Evolutionary conservation across 495 filamentous ascomycete genomes (phyloP), one percentile per base, ranked within the genome.

Genomic region (Sordaria brevicollis): DNA sequence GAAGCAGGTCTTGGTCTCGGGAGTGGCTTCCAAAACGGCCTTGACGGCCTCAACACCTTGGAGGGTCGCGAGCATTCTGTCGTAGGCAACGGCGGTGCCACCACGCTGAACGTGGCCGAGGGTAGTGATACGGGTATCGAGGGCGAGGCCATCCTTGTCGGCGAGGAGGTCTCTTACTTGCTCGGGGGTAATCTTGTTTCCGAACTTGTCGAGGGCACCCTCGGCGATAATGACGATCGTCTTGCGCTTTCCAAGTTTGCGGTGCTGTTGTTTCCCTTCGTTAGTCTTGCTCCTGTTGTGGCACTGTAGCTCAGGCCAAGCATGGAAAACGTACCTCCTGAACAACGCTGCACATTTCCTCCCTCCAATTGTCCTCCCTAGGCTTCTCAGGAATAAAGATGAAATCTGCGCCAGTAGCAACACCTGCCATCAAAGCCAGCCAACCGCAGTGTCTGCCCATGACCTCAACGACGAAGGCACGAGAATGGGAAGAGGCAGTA

Each of bases 381-480:
- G 96, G 96, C 81, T 93, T 96, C 82, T 99, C 96, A 0, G 96
- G 96, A 65, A 98, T 91, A 79, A 99, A 97, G 62, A 98, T 86
- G 81, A 96, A 99, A 80, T 99, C 96, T 5, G 96, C 94, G 34
- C 95, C 96, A 3, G 93, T 96, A 70, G 92, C 93, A 67, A 98
- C 93, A 70, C 93, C 95, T 13, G 96, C 91, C 93, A 97, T 97
- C 62, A 99, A 83, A 54, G 95, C 96, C 66, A 99, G 83, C 96
- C 96, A 99, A 43, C 96, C 96, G 76, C 96, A 99, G 81, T 98
- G 94, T 69, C 96, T 88, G n/a, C 96, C 96, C 96, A 99, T 99
- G 65, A 98, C 96, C 79, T 98, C 96, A 74, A 99, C 90, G 35
- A 99, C 94, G 79, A 99, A 99, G 41, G 96, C 96, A 73, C 96